A percentile compares a stretch with the other conserved stretches of the same genome.
Conservation (phyloP, 805 yeast species). For the Nakazawaea siamensis region DNA sequence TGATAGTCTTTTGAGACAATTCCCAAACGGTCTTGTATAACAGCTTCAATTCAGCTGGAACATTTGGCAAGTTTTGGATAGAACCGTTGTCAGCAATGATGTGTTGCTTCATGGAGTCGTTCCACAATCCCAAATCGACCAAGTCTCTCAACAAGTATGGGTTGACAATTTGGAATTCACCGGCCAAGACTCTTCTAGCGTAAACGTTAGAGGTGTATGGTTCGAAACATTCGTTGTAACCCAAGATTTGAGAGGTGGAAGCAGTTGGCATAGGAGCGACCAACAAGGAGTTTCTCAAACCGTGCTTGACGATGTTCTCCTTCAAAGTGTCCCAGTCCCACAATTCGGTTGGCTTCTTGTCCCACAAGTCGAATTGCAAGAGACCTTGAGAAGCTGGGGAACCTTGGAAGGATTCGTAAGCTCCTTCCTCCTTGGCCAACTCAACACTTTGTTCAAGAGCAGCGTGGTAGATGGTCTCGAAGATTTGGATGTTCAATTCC, state of each 20-base stretch:
- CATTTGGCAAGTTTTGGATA: slow-evolving; percentile 61
- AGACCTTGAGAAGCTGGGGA: slow-evolving; percentile 87
- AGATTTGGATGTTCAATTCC: slow-evolving; percentile 70
- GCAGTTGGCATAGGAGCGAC: slow-evolving; percentile 99
- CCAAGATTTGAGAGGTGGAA: slow-evolving; percentile 91
- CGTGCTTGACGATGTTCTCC: slow-evolving; percentile 47
- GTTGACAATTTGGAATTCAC: slow-evolving; percentile 91
- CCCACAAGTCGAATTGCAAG: slow-evolving; percentile 87
- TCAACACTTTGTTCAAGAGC: slow-evolving; percentile 85
- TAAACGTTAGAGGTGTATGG: slow-evolving; percentile 92
- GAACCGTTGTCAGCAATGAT: slow-evolving; percentile 80
- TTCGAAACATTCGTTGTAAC: slow-evolving; percentile 92
- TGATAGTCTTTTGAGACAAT: slow-evolving; percentile 73
- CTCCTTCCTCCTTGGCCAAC: slow-evolving; percentile 60
- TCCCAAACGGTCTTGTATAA: slow-evolving; percentile 98
- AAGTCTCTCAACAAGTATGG: slow-evolving; percentile 78
- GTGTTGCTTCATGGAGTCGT: slow-evolving; percentile 65
- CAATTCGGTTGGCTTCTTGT: slow-evolving; percentile 62
- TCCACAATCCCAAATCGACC: slow-evolving; percentile 79
- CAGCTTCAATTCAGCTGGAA: slow-evolving; percentile 68
- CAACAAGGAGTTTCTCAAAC: slow-evolving; percentile 78
- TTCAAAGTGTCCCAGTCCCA: slow-evolving; percentile 85
- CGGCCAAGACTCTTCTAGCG: slow-evolving; percentile 83
- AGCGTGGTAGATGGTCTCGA: slow-evolving; percentile 94
- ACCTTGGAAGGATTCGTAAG: slow-evolving; percentile 67